A percentile compares a stretch with the other conserved stretches of the same genome.
Evolutionary conservation across 257 asterid species (phyloP).

Genomic region (Verbascum thapsus): DNA sequence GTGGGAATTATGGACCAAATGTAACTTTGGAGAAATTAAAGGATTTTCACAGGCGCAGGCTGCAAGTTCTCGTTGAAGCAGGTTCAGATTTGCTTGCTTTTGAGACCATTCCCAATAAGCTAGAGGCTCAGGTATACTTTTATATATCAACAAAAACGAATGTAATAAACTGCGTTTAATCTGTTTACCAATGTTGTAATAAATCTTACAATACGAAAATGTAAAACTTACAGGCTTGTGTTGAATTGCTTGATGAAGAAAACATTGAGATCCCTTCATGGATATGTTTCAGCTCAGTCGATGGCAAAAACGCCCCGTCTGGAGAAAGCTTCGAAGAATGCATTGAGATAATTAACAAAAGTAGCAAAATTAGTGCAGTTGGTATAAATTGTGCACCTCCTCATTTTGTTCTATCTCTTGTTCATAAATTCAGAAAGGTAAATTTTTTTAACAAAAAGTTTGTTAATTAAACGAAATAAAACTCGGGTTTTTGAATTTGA

Average conservation of each 20-base stretch:
- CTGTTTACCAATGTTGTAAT: too few relatives aligned
- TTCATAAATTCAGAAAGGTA: constrained; percentile 70
- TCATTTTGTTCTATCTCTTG: constrained; percentile 65
- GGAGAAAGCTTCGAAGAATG: constrained; percentile 81
- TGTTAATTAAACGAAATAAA: not conserved
- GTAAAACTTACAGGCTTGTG: constrained; percentile 53
- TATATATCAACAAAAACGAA: not conserved
- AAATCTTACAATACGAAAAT: too few relatives aligned
- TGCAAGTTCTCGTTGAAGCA: constrained; percentile 77
- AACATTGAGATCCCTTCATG: constrained; percentile 70
- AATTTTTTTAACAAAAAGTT: not conserved
- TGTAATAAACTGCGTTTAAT: too few relatives aligned
- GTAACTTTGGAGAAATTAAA: constrained; percentile 59
- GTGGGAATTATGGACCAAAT: constrained; percentile 63
- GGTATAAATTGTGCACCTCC: constrained; percentile 92
- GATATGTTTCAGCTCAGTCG: constrained; percentile 83
- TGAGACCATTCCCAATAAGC: constrained; percentile 88
- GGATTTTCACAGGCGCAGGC: constrained; percentile 75
- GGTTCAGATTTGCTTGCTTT: constrained; percentile 81
- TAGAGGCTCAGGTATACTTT: constrained; percentile 79
- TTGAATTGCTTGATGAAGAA: constrained; percentile 75
- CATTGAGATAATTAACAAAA: constrained; percentile 51
- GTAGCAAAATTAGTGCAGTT: constrained; percentile 55
- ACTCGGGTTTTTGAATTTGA: not conserved
- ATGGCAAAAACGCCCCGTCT: constrained; percentile 76